Evolutionary conservation across 192 early-diverging fungal species (phyloP), one percentile per base, ranked within the genome.

Genomic region (Neocallimastix lanati): DNA sequence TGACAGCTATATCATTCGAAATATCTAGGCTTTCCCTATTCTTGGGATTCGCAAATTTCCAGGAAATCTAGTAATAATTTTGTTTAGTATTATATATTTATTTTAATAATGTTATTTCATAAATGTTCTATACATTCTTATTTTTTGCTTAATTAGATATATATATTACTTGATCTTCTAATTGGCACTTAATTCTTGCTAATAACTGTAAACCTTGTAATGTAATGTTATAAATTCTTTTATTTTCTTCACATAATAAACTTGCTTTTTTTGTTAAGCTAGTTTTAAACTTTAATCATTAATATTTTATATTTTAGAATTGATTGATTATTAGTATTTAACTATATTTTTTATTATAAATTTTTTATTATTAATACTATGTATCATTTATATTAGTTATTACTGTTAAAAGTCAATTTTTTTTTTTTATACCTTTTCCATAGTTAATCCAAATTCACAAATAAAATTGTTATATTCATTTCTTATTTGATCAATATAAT

Each of bases 41-140:
- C 12, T 79, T 77, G 27, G 86, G 88, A 79, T 87, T 86, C 27
- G 80, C 76, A 80, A 80, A 86, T 76, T 89, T 89, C 83, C 83
- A 89, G 16, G 88, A 85, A 50, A 77, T 86, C 85, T 87, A 78
- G 30, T 33, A 33, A 6, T 6, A 3, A 3, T 6, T 33, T 33
- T 33, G 11, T 33, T 6, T 33, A 33, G 11, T 11, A 33, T 6
- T 13, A 16, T 67, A 50, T 21, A 21, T 4, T 4, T 50, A 50
- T 50, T 50, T 50, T 50, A 21, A 50, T 50, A 21, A 21, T 50
- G 4, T 50, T 50, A 50, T 16, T 21, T 16, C 21, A 21, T 4
- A 50, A 16, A 21, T 50, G 21, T 50, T 16, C 15, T 50, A 50
- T 21, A 50, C 21, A 21, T 21, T 4, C 21, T 29, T 16, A 50